Evolutionary conservation across 495 filamentous ascomycete species (phyloP).

Genomic region (Melanomma pulvis-pyrius): DNA sequence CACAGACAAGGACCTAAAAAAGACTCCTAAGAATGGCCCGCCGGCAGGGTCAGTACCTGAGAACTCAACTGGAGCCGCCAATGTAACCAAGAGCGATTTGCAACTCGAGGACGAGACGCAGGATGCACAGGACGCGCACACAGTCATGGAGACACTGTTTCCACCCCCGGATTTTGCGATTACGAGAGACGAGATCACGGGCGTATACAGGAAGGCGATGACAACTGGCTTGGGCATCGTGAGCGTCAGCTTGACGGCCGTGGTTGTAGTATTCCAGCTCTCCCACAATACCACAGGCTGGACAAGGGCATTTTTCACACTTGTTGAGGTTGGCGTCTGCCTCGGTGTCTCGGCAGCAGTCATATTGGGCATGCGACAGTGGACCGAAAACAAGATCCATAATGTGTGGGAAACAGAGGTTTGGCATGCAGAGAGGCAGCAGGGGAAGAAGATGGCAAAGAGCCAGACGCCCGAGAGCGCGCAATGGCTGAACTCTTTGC

Average conservation of each 20-base stretch:
- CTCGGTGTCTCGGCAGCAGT: conserved; percentile 42
- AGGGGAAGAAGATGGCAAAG: conserved; percentile 49
- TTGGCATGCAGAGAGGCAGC: conserved; percentile 60
- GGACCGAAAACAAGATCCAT: conserved; percentile 56
- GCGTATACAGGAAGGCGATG: conserved; percentile 52
- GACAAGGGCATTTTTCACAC: conserved; percentile 26
- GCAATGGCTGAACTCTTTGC: conserved; percentile 67
- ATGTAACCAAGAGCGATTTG: conserved; percentile 50
- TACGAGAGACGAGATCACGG: conserved; percentile 52
- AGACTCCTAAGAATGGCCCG: conserved; percentile 58
- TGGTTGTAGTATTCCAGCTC: conserved; percentile 31
- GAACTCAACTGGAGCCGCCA: conserved; percentile 53
- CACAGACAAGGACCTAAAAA: conserved; percentile 60
- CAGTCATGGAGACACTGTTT: conserved; percentile 60
- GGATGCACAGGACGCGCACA: conserved; percentile 53
- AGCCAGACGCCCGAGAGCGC: conserved; percentile 60
- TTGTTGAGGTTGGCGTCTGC: conserved; percentile 21
- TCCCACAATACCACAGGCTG: conserved; percentile 28
- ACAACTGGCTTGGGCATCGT: conserved; percentile 47
- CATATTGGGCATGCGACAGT: conserved; percentile 53
- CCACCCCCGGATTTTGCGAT: conserved; percentile 62
- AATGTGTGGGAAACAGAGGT: conserved; percentile 63
- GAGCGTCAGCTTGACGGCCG: conserved; percentile 34
- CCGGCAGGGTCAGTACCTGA: conserved; percentile 47
- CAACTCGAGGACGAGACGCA: conserved; percentile 52